Evolutionary conservation across 768 basidiomycete genomes (phyloP).

Genomic region (Boletales sp.): DNA sequence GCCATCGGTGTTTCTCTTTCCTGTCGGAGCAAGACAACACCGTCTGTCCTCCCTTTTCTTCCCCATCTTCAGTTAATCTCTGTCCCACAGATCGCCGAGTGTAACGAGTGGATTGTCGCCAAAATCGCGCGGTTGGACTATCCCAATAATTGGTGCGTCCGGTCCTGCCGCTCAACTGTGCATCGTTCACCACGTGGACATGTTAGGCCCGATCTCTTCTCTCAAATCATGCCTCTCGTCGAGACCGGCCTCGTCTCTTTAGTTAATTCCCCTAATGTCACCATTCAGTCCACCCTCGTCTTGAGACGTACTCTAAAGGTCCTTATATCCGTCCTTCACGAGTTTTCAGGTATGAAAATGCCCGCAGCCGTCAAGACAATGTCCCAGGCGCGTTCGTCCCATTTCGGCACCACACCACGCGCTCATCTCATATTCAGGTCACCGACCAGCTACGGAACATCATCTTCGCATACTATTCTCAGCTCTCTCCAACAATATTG

Average conservation of each 20-base stretch:
- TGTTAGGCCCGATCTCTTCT: slow-evolving; percentile 24
- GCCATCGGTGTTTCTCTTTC: slow-evolving; percentile 59
- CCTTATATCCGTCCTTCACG: slow-evolving; percentile 65
- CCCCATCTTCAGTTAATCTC: slow-evolving; percentile 2
- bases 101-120: slow-evolving; percentile 68
- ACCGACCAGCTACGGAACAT: slow-evolving; percentile 40
- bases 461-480: slow-evolving; percentile 62
- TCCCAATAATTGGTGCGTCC: slow-evolving; percentile 62
- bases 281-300: slow-evolving; percentile 43
- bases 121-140: slow-evolving; percentile 80
- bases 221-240: slow-evolving; percentile 50
- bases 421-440: slow-evolving; percentile 14
- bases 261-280: slow-evolving; percentile 38
- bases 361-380: slow-evolving; percentile 62
- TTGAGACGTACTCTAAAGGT: slow-evolving; percentile 62
- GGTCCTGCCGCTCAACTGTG: not conserved
- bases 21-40: slow-evolving; percentile 77
- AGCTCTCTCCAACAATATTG: slow-evolving; percentile 36
- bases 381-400: slow-evolving; percentile 44
- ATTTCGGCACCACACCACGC: not conserved
- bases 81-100: slow-evolving; percentile 57
- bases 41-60: slow-evolving; percentile 36
- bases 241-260: slow-evolving; percentile 50
- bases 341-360: slow-evolving; percentile 69
- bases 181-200: not conserved